These are phyloP conservation scores for Smittium culicis DNA, from an alignment of 371 early-diverging fungal genomes.

Conservation along the genomic window DNA sequence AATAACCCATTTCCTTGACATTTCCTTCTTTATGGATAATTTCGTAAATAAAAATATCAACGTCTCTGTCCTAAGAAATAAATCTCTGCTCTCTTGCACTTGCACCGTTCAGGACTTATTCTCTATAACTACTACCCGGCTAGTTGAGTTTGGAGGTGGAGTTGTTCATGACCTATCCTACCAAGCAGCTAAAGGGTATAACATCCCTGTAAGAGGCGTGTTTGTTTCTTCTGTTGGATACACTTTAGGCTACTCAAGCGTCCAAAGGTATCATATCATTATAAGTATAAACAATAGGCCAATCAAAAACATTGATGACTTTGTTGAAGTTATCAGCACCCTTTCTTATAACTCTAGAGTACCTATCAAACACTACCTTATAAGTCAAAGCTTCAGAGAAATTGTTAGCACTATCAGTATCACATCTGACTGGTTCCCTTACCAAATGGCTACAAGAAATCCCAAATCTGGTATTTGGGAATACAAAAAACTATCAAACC, in stretches of 20 bases:
- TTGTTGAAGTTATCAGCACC: conserved; percentile 43
- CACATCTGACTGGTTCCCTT: conserved; percentile 70
- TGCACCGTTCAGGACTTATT: conserved; percentile 64
- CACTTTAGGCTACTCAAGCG: conserved; percentile 44
- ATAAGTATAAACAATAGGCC: conserved; percentile 48
- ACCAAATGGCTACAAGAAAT: conserved; percentile 62
- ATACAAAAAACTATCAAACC: conserved; percentile 45
- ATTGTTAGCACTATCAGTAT: conserved; percentile 58
- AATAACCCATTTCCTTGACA: conserved; percentile 69
- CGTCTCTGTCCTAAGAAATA: conserved; percentile 55
- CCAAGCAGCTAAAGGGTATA: conserved; percentile 46
- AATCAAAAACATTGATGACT: conserved; percentile 59
- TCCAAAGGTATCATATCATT: conserved; percentile 46
- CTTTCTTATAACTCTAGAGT: conserved; percentile 62
- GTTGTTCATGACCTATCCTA: conserved; percentile 70
- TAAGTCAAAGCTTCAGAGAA: conserved; percentile 47
- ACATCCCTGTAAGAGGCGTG: conserved; percentile 48
- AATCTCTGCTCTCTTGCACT: conserved; percentile 33
- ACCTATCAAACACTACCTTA: conserved; percentile 64
- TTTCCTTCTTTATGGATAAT: conserved; percentile 41
- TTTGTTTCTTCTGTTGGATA: conserved; percentile 65
- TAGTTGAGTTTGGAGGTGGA: conserved; percentile 72
- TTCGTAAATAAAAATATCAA: conserved; percentile 42
- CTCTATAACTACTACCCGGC: conserved; percentile 48
- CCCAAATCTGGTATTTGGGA: conserved; percentile 71